Evolutionary conservation across 129 eudicot species (phyloP).

Genomic region (Cynara cardunculus): DNA sequence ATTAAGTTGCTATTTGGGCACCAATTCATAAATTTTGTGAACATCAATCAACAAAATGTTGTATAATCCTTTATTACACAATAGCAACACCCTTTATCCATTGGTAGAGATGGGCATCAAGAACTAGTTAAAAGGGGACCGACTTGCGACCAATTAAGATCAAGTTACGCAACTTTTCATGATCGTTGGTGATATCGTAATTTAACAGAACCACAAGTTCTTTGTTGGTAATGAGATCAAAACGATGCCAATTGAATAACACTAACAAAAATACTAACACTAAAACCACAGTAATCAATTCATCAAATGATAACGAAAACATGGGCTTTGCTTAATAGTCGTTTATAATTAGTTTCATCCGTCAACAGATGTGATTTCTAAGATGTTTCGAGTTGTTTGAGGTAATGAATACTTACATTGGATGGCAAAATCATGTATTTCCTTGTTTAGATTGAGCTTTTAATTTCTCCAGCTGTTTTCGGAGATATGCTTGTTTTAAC

Average conservation of each 20-base stretch:
- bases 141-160: no score
- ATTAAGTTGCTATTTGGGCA: no score
- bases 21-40: neutral
- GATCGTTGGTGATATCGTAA: neutral
- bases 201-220: neutral
- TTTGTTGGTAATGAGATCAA: neutral
- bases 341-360: neutral
- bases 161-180: no score
- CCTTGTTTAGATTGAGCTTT: conserved; percentile 62
- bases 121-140: no score
- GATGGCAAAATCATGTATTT: conserved; percentile 27
- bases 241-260: neutral
- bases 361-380: neutral
- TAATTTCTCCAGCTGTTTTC: conserved; percentile 66
- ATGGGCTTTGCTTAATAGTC: neutral
- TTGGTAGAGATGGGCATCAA: no score
- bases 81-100: neutral
- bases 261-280: neutral
- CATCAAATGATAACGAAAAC: neutral
- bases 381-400: conserved; percentile 1
- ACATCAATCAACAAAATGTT: no score
- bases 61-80: no score
- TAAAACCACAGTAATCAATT: neutral
- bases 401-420: conserved; percentile 7
- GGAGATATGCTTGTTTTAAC: conserved; percentile 74